phyloP scores from a whole-genome alignment of 805 yeast genomes.

The Spathaspora boniae region DNA sequence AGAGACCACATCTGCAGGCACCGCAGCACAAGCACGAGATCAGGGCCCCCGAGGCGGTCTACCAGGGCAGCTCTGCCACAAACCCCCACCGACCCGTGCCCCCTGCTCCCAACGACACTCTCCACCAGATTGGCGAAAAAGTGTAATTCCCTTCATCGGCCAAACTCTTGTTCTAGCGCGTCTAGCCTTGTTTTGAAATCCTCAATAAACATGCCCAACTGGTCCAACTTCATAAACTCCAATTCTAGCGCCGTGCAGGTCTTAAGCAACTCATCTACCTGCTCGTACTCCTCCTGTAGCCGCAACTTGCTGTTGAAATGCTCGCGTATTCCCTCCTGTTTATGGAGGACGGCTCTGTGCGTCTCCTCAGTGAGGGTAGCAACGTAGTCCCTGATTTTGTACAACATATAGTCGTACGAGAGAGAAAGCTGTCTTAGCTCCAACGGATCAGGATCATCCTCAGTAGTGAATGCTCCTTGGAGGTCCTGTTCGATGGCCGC shows the following conservation, averaged over 20 bases:
- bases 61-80: no score
- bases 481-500: background rate
- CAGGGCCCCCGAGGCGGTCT: no score
- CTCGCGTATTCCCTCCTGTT: constrained; percentile 25
- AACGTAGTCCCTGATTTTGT: constrained; percentile 57
- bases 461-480: background rate
- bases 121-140: background rate
- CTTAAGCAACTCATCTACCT: constrained; percentile 36
- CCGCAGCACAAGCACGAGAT: no score
- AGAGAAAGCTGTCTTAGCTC: constrained; percentile 57
- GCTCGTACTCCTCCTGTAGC: constrained; percentile 38
- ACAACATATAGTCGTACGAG: constrained; percentile 62
- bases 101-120: background rate
- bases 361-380: constrained; percentile 43
- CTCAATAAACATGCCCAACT: constrained; percentile 37
- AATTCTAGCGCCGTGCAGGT: constrained; percentile 50
- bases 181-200: constrained; percentile 40
- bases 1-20: background rate
- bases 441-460: constrained; percentile 48
- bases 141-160: constrained; percentile 2
- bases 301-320: constrained; percentile 20
- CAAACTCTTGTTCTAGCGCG: constrained; percentile 26
- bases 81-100: background rate
- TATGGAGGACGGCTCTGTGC: constrained; percentile 25
- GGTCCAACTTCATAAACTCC: constrained; percentile 52